Conservation (phyloP, 805 yeast genomes). For the Nakazawaea siamensis region DNA sequence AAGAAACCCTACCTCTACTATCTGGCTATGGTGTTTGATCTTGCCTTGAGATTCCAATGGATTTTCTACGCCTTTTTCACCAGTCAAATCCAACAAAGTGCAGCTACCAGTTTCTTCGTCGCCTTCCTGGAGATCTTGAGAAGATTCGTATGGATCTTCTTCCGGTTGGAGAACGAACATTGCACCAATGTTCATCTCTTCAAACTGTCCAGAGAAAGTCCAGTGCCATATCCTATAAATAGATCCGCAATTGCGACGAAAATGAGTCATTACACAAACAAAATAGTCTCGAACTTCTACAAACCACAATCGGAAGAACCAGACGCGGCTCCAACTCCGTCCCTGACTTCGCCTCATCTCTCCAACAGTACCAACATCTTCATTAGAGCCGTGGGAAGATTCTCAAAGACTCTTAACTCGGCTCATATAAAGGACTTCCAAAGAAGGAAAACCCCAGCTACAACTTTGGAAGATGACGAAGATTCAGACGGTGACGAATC, state of each 20-base stretch:
- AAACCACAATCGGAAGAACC: background rate
- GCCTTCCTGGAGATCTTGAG: slow-evolving; percentile 78
- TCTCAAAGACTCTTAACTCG: slow-evolving; percentile 51
- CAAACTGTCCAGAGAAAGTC: slow-evolving; percentile 82
- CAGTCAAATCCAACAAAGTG: slow-evolving; percentile 76
- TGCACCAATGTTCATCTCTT: slow-evolving; percentile 79
- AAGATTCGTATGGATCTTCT: slow-evolving; percentile 82
- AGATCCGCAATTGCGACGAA: slow-evolving; percentile 16
- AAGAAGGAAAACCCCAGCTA: slow-evolving; percentile 47
- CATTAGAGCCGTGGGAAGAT: slow-evolving; percentile 6
- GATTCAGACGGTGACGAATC: slow-evolving; percentile 15
- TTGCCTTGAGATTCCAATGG: slow-evolving; percentile 84
- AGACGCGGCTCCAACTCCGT: background rate
- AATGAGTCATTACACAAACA: background rate
- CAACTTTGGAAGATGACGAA: too few species aligned
- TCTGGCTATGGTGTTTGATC: slow-evolving; percentile 63
- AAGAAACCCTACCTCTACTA: slow-evolving; percentile 58
- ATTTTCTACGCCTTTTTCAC: slow-evolving; percentile 78
- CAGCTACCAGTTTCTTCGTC: slow-evolving; percentile 73
- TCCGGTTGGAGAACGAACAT: slow-evolving; percentile 96
- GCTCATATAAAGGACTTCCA: slow-evolving; percentile 88
- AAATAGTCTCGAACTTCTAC: background rate
- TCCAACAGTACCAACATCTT: background rate
- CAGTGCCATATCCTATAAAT: slow-evolving; percentile 66
- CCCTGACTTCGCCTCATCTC: background rate